Evolutionary conservation across 345 rosid species (phyloP), one percentile per base, ranked within the genome.

Genomic region (Gossypium sturtianum): DNA sequence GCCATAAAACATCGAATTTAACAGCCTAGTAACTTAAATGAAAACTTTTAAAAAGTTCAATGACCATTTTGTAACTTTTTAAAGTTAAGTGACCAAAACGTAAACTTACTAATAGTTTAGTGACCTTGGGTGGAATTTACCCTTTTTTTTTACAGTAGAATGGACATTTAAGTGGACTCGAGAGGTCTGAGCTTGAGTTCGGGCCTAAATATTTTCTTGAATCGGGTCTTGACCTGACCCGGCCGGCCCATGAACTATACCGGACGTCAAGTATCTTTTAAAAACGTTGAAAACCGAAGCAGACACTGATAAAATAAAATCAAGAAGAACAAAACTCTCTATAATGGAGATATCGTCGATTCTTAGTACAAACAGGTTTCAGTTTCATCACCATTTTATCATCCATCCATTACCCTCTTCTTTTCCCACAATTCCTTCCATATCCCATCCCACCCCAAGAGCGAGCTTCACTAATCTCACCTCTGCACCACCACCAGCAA

Each of bases 261-360:
- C 56, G 7, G 52, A 4, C 27, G 34, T 66, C 2, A n/a, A 9
- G 4, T 10, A 64, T 13, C 8, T 9, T 20, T 38, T n/a, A 53
- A 38, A 3, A 64, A 41, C 54, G n/a, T 19, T 45, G 27, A 20
- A 68, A 68, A 27, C 45, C 16, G 58, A 68, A 68, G 43, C 72
- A 48, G 41, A 9, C 23, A 16, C 13, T 1, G 54, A 11, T 45
- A 3, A 59, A 25, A 0, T 34, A 4, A 34, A 34, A 34, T 34
- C 5, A 34, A 34, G 41, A 34, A 34, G 9, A 49, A 15, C 47
- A 45, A 20, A 49, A 12, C 61, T 57, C 61, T 9, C 22, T 2
- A 5, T 19, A n/a, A 15, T 12, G 65, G 93, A 84, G 85, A 59
- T 81, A 67, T 82, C 87, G 41, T 80, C 86, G 11, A 58, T 76